A percentile compares a stretch with the other conserved stretches of the same genome.
phyloP scores from a whole-genome alignment of 2,329 filamentous ascomycete genomes.

The Monosporascus sp. region DNA sequence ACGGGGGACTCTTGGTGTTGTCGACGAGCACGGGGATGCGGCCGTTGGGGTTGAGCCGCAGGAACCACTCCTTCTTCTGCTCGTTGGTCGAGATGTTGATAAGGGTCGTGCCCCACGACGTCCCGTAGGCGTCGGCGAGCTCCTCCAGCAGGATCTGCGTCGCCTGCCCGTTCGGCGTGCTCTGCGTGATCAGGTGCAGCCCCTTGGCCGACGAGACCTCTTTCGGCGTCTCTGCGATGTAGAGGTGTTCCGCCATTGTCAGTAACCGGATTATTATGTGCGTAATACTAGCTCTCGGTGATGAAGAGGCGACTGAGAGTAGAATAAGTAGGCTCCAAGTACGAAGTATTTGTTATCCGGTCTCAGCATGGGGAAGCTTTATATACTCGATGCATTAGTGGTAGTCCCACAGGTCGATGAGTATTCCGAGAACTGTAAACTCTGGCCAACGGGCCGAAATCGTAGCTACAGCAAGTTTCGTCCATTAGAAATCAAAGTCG shows the following conservation, averaged over 20 bases:
- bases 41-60: conserved; percentile 41
- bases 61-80: conserved; percentile 52
- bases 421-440: no score
- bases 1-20: conserved; percentile 42
- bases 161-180: conserved; percentile 19
- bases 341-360: no score
- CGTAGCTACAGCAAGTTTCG: neutral
- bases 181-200: conserved; percentile 19
- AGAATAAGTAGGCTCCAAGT: no score
- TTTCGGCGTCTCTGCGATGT: conserved; percentile 17
- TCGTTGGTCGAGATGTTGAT: conserved; percentile 47
- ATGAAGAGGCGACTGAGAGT: no score
- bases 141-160: conserved; percentile 35
- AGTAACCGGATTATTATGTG: neutral
- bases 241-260: conserved; percentile 16
- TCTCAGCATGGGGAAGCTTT: no score
- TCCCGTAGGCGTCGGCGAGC: conserved; percentile 43
- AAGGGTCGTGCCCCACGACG: conserved; percentile 40
- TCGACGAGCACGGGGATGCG: conserved; percentile 47
- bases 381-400: no score
- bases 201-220: conserved; percentile 16
- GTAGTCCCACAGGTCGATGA: no score
- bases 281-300: no score
- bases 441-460: no score
- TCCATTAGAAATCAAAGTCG: neutral